Conservation (phyloP, 1,139 yeast genomes). For the Geotrichum klebahnii region DNA sequence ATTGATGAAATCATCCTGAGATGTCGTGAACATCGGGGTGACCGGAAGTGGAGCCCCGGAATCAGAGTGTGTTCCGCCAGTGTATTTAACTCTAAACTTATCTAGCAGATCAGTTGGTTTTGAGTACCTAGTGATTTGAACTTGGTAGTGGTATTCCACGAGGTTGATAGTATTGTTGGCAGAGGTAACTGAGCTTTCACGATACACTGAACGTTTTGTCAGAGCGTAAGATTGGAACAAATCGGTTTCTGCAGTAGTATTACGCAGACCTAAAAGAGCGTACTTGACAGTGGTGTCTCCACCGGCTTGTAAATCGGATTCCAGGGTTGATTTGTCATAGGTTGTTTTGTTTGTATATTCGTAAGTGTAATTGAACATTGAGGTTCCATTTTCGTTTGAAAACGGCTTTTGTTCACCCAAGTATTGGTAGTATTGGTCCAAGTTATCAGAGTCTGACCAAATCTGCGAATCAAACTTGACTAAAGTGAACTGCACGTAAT, state of each 20-base stretch:
- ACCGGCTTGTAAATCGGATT: constrained; percentile 8
- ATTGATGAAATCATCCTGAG: constrained; percentile 13
- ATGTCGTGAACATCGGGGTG: constrained; percentile 19
- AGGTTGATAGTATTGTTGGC: constrained; percentile 19
- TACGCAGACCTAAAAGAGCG: constrained; percentile 14
- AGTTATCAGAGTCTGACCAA: constrained; percentile 12
- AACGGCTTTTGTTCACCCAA: constrained; percentile 10
- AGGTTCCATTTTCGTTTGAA: constrained; percentile 14
- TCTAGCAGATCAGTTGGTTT: constrained; percentile 1
- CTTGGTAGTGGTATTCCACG: constrained; percentile 17
- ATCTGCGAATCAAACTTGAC: constrained; percentile 13
- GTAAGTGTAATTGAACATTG: constrained; percentile 21
- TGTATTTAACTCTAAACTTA: constrained; percentile 8
- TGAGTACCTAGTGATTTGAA: constrained; percentile 16
- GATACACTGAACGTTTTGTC: constrained; percentile 19
- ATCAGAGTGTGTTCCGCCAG: constrained; percentile 4
- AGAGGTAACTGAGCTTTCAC: constrained; percentile 15
- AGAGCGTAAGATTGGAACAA: constrained; percentile 17
- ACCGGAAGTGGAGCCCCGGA: constrained; percentile 12
- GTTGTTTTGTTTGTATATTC: constrained; percentile 11
- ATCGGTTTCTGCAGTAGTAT: constrained; percentile 18
- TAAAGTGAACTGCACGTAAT: constrained; percentile 18
- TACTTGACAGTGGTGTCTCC: constrained; percentile 16
- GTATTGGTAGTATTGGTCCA: constrained; percentile 16
- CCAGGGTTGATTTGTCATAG: constrained; percentile 12